Evolutionary conservation across 805 yeast species (phyloP), one percentile per base, ranked within the genome.

Genomic region (Wickerhamiella slavikovae): DNA sequence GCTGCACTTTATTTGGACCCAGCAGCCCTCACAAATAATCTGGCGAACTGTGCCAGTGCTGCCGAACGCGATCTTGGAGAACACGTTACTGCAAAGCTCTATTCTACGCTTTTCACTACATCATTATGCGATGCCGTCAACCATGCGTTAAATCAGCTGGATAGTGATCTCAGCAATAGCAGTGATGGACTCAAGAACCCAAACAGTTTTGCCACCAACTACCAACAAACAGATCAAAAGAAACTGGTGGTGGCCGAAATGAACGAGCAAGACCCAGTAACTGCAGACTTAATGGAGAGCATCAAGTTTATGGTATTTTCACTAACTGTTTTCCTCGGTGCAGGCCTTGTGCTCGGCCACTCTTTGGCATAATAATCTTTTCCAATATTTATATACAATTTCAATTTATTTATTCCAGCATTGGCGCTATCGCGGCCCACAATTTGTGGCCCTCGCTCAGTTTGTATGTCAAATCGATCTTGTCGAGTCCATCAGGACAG

Each of bases 381-480:
- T n/a, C n/a, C n/a, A n/a, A n/a, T n/a, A n/a, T n/a, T n/a, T n/a
- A n/a, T n/a, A n/a, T n/a, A n/a, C n/a, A n/a, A n/a, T n/a, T n/a
- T n/a, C n/a, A n/a, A n/a, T n/a, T n/a, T n/a, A n/a, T n/a, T n/a
- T n/a, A n/a, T n/a, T n/a, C n/a, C n/a, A n/a, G n/a, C n/a, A n/a
- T n/a, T n/a, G n/a, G n/a, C n/a, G n/a, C n/a, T n/a, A n/a, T 13
- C 17, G 9, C n/a, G 17, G 11, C 30, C 89, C 91, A 82, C 18
- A 83, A 58, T 21, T 66, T 71, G 45, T 80, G 93, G 34, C 68
- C 67, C 42, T 78, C 93, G 7, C 85, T 80, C 22, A 83, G 37
- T 4, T 64, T 54, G 48, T 74, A 83, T 0, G 71, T 60, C 20
- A 85, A 49, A 0, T 71, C 72, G 34, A 61, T 65, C 26, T 55